phyloP scores from a whole-genome alignment of 768 basidiomycete genomes.

The Serendipita vermifera region DNA sequence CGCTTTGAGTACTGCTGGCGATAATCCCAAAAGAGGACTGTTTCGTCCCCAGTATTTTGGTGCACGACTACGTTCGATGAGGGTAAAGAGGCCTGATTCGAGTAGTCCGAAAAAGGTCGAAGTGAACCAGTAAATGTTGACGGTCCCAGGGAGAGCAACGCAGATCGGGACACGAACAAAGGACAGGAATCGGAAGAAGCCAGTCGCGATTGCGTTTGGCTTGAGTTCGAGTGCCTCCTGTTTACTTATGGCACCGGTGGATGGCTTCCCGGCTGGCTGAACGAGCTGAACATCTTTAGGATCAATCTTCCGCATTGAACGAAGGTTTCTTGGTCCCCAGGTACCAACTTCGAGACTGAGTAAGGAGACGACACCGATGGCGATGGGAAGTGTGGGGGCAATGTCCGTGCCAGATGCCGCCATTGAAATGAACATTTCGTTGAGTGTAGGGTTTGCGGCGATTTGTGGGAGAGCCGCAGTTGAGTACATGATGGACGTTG shows the following conservation, averaged over 20 bases:
- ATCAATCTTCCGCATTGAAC: not conserved
- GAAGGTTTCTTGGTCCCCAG: conserved; percentile 31
- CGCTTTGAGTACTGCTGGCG: not conserved
- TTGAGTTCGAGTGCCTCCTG: not conserved
- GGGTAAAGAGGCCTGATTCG: not conserved
- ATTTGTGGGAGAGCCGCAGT: conserved; percentile 50
- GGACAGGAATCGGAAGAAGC: not conserved
- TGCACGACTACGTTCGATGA: not conserved
- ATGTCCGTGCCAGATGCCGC: conserved; percentile 58
- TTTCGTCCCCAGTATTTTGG: not conserved
- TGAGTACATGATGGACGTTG: conserved; percentile 41
- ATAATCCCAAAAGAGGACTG: not conserved
- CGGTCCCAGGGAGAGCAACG: not conserved
- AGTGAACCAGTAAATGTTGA: conserved; percentile 3
- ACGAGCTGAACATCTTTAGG: too few species aligned
- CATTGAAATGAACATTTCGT: conserved; percentile 60
- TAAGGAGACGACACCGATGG: conserved; percentile 59
- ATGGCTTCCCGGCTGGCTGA: too few species aligned
- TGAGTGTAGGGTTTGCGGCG: conserved; percentile 31
- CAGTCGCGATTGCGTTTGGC: not conserved
- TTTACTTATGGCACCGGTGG: too few species aligned
- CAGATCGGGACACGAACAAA: not conserved
- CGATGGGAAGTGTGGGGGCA: conserved; percentile 54
- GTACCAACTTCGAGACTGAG: conserved; percentile 66
- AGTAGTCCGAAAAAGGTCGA: not conserved